These are phyloP conservation scores for Durotheca rogersii DNA, from an alignment of 495 filamentous ascomycete genomes.

Conservation along the genomic window DNA sequence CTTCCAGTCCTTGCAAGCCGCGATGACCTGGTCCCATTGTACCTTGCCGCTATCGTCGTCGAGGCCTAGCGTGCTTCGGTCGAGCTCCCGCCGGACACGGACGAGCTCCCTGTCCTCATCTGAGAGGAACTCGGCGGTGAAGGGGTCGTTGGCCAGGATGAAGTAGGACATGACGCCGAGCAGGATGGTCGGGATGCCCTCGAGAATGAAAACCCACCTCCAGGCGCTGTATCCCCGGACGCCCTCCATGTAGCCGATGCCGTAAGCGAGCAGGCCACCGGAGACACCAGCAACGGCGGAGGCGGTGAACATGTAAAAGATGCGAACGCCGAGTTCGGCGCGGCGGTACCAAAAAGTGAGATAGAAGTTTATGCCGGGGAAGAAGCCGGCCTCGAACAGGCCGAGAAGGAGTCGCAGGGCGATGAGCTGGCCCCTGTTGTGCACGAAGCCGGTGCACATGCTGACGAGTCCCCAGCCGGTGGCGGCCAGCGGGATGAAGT, in stretches of 20 bases:
- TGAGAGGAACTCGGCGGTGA: conserved; percentile 58
- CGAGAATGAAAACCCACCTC: conserved; percentile 74
- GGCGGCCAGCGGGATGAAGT: conserved; percentile 59
- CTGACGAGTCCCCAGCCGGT: conserved; percentile 52
- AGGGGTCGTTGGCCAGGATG: conserved; percentile 55
- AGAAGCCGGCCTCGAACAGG: conserved; percentile 61
- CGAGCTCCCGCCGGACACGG: not conserved
- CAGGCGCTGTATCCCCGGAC: conserved; percentile 63
- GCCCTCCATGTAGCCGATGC: conserved; percentile 65
- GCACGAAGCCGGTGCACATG: conserved; percentile 52
- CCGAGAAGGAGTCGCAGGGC: conserved; percentile 56
- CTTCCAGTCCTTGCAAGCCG: not conserved
- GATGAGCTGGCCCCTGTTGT: conserved; percentile 48
- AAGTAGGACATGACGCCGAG: conserved; percentile 68
- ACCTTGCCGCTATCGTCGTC: not conserved
- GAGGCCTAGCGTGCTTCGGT: not conserved
- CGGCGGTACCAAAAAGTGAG: conserved; percentile 67
- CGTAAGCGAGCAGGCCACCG: conserved; percentile 69
- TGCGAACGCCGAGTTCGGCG: conserved; percentile 42
- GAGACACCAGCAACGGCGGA: conserved; percentile 73
- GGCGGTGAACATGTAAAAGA: conserved; percentile 76
- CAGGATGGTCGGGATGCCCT: conserved; percentile 68
- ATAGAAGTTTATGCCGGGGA: conserved; percentile 78
- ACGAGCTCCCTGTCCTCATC: conserved; percentile 39
- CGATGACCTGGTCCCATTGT: not conserved